Percentiles rank a stretch among this genome's conserved stretches.
Conservation (phyloP, 2,329 filamentous ascomycete genomes). For the Sporothrix schenckii region DNA sequence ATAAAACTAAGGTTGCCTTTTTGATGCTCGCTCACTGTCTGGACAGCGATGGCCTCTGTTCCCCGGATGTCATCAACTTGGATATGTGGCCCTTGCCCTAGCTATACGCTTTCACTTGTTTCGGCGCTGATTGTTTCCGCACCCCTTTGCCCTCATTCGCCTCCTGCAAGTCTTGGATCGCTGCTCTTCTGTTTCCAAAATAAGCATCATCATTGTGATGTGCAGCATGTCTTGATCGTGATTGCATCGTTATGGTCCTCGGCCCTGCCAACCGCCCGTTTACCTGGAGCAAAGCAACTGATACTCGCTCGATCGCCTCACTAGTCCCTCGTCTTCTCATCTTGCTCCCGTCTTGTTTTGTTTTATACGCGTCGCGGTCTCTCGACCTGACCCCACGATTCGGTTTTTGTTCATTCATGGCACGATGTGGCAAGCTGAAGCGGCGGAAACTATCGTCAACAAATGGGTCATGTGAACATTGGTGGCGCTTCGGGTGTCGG, state of each 20-base stretch:
- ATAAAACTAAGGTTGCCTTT: not conserved
- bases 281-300: constrained; percentile 24
- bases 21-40: not conserved
- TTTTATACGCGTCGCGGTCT: constrained; percentile 13
- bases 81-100: not conserved
- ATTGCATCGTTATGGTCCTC: not conserved
- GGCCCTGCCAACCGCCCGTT: not conserved
- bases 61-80: not conserved
- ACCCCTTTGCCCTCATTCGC: not conserved
- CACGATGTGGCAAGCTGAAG: not conserved
- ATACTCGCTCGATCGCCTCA: not conserved
- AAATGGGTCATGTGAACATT: not conserved
- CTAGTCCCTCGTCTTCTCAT: not conserved
- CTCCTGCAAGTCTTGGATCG: not conserved
- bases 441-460: not conserved
- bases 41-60: not conserved
- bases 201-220: not conserved
- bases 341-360: not conserved
- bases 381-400: not conserved
- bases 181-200: constrained; percentile 13
- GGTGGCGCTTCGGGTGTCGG: not conserved
- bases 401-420: no score
- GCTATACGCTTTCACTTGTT: not conserved
- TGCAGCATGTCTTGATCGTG: not conserved
- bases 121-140: constrained; percentile 10